A percentile compares a stretch with the other conserved stretches of the same genome.
phyloP scores from a whole-genome alignment of 2,329 filamentous ascomycete species.

The Myrmaecium sp. region DNA sequence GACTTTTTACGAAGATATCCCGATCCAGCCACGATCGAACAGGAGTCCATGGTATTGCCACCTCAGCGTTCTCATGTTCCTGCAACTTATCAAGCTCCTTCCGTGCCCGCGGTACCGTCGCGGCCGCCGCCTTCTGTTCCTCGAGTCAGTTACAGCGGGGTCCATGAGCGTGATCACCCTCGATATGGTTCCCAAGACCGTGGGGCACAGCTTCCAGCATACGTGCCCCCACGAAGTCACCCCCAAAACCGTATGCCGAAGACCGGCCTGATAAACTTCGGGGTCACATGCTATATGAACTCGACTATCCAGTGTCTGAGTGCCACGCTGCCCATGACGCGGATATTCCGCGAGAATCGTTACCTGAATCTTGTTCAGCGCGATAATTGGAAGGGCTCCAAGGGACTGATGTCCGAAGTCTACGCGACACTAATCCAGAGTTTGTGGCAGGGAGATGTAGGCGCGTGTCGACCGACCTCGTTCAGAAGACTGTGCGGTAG shows the following conservation, averaged over 20 bases:
- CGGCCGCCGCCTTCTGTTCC: constrained; percentile 41
- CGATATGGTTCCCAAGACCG: constrained; percentile 18
- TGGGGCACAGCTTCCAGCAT: constrained; percentile 23
- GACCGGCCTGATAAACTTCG: constrained; percentile 65
- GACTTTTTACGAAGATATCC: constrained; percentile 76
- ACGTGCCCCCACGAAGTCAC: constrained; percentile 27
- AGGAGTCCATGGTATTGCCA: constrained; percentile 37
- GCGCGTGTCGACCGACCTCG: constrained; percentile 21
- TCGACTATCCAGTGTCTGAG: constrained; percentile 73
- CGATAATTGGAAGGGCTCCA: constrained; percentile 47
- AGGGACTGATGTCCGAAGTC: constrained; percentile 43
- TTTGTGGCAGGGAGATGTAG: constrained; percentile 43
- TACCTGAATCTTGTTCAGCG: constrained; percentile 42
- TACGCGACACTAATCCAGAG: constrained; percentile 44
- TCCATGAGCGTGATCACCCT: constrained; percentile 40
- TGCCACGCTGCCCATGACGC: constrained; percentile 46
- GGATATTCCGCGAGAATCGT: constrained; percentile 46
- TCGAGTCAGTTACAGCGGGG: constrained; percentile 60
- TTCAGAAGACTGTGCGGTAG: constrained; percentile 43
- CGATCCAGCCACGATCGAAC: constrained; percentile 42
- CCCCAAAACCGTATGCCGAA: constrained; percentile 34
- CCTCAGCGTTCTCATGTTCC: constrained; percentile 17
- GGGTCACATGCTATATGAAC: constrained; percentile 82
- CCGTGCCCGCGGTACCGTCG: constrained; percentile 41
- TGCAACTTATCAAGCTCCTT: constrained; percentile 32